A percentile compares a stretch with the other conserved stretches of the same genome.
phyloP scores from a whole-genome alignment of 768 basidiomycete species.

The Xerocomus spinulosus region DNA sequence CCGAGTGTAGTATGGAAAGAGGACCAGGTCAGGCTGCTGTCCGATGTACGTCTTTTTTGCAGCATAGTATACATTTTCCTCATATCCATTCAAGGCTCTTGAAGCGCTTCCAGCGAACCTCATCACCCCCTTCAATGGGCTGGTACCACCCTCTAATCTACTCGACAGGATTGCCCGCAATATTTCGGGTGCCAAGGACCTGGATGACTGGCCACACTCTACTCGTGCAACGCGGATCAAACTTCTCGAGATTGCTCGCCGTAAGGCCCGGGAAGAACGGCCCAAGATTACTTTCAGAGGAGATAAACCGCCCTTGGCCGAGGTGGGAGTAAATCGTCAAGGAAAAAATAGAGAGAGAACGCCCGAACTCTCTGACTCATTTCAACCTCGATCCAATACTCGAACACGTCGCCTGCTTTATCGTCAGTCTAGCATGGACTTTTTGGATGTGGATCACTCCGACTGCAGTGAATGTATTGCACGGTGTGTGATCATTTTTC shows the following conservation, averaged over 20 bases:
- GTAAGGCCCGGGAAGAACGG: constrained; percentile 51
- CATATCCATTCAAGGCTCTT: constrained; percentile 46
- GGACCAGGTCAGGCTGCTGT: constrained; percentile 64
- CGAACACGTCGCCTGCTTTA: constrained; percentile 57
- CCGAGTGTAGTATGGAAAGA: constrained; percentile 68
- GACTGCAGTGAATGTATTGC: constrained; percentile 48
- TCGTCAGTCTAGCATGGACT: constrained; percentile 86
- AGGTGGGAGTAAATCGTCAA: constrained; percentile 7
- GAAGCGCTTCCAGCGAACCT: constrained; percentile 80
- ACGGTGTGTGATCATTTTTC: constrained; percentile 47
- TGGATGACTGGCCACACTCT: constrained; percentile 79
- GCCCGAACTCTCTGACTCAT: constrained; percentile 35
- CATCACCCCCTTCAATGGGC: constrained; percentile 83
- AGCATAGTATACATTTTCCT: constrained; percentile 1
- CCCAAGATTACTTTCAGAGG: constrained; percentile 44
- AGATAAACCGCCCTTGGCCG: constrained; percentile 31
- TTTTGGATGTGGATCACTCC: constrained; percentile 51
- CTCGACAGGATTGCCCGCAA: constrained; percentile 83
- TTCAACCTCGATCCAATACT: constrained; percentile 48
- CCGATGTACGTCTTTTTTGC: constrained; percentile 41
- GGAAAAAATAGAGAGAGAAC: constrained; percentile 14
- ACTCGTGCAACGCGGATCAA: constrained; percentile 77
- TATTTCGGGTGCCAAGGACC: constrained; percentile 68
- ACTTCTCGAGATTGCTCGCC: constrained; percentile 70
- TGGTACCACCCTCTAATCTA: constrained; percentile 79